These are phyloP conservation scores for Xylaria sp. DNA, from an alignment of 2,329 filamentous ascomycete genomes.

Conservation along the genomic window DNA sequence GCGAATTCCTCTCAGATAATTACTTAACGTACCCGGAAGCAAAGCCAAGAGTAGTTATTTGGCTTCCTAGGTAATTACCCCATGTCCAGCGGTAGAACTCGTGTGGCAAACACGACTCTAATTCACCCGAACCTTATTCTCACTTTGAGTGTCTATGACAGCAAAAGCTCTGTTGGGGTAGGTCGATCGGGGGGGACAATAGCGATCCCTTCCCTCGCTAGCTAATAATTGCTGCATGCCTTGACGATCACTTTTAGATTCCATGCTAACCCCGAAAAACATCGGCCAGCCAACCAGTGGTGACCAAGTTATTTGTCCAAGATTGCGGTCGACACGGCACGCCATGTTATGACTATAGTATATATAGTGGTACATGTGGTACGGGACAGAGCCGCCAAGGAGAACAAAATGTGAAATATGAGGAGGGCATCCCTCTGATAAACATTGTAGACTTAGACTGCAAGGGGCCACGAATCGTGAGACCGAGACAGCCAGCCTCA, in stretches of 20 bases:
- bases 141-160: neutral
- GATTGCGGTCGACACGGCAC: slow-evolving; percentile 3
- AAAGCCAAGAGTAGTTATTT: neutral
- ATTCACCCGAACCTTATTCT: slow-evolving; percentile 2
- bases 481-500: slow-evolving; percentile 1
- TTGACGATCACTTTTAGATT: slow-evolving; percentile 31
- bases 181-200: neutral
- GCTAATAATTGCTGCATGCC: neutral
- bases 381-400: neutral
- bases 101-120: neutral
- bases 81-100: neutral
- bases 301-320: slow-evolving; percentile 17
- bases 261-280: slow-evolving; percentile 17
- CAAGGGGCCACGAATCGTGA: slow-evolving; percentile 1
- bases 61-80: neutral
- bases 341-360: neutral
- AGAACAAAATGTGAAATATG: neutral
- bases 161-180: slow-evolving; percentile 2
- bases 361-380: neutral
- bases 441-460: neutral
- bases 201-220: neutral
- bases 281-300: slow-evolving; percentile 18
- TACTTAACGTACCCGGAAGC: too few species aligned
- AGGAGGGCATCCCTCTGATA: neutral
- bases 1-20: neutral